Evolutionary conservation across 352 stramenopile genomes (phyloP).

Genomic region (Globisporangium middletonii): DNA sequence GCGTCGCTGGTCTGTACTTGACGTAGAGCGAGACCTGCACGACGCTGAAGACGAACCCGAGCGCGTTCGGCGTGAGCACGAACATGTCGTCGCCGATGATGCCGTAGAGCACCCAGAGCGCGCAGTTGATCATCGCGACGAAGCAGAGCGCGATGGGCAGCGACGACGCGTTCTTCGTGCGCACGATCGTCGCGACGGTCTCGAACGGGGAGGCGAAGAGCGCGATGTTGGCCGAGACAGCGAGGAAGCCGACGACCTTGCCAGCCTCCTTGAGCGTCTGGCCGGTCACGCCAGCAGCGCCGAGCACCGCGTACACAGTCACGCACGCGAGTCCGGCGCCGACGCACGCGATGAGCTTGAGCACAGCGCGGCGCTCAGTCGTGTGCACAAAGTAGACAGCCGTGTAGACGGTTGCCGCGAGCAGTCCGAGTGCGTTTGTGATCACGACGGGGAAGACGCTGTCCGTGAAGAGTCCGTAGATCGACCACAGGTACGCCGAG

Average conservation of each 20-base stretch:
- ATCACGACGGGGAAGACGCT: conserved; percentile 9
- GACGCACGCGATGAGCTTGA: background rate
- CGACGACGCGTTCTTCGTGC: conserved; percentile 22
- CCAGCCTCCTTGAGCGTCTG: conserved; percentile 15
- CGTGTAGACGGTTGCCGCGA: conserved; percentile 2
- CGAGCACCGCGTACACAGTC: conserved; percentile 25
- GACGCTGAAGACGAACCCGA: conserved; percentile 26
- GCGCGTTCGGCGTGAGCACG: conserved; percentile 35
- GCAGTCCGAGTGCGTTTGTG: conserved; percentile 5
- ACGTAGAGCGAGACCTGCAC: conserved; percentile 44
- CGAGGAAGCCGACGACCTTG: conserved; percentile 10
- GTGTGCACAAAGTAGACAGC: conserved; percentile 5
- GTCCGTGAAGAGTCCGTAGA: conserved; percentile 7
- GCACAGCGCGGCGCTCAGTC: conserved; percentile 1
- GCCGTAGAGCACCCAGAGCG: conserved; percentile 46
- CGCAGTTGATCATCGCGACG: conserved; percentile 43
- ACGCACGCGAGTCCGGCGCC: background rate
- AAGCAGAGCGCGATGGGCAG: conserved; percentile 48
- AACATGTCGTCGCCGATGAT: conserved; percentile 42
- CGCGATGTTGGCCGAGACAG: conserved; percentile 20
- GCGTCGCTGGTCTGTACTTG: conserved; percentile 19
- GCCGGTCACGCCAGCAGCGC: conserved; percentile 18
- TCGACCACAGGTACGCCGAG: conserved; percentile 3
- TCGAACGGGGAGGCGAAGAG: conserved; percentile 30
- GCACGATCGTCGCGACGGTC: conserved; percentile 24